Evolutionary conservation across 2,329 filamentous ascomycete species (phyloP), one percentile per base, ranked within the genome.

Genomic region (Neofusicoccum ribis): DNA sequence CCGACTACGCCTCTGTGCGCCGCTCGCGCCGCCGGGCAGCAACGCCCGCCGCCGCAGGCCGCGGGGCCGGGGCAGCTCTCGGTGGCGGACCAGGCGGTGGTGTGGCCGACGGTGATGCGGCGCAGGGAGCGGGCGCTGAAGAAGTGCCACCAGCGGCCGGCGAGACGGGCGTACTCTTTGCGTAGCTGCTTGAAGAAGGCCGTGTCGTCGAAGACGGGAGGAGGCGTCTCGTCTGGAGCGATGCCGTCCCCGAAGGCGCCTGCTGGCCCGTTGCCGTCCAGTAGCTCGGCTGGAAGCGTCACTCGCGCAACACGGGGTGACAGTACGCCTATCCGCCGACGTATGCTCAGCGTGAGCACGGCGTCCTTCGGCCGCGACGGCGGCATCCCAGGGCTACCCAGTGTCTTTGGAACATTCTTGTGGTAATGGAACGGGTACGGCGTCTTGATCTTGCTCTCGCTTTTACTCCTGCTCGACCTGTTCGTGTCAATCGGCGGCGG

Each of bases 91-190:
- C 56, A 60, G 23, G 56, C 41, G 12, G 41, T 60, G n/a, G 56
- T 47, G 43, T 60, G 56, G 56, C 56, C 44, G 52, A 66, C 31
- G 14, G 61, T 64, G 34, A 66, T 64, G 11, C 62, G 50, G 12
- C 36, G 15, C 12, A 66, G 52, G 17, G 43, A 27, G 27, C 65
- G 65, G 15, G 65, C 65, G 20, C 43, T 51, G 65, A 66, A 66
- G 50, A 51, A 51, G 20, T 61, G 65, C 47, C 47, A 56, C 51
- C 50, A 64, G 5, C 43, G 60, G 14, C 65, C 65, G 5, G 61
- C 47, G 23, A 66, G 61, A 5, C 34, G 36, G 36, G 50, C 52
- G 34, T 66, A 66, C 31, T 64, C 61, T n/a, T 17, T 46, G 9
- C 65, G 61, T 4, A 66, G 44, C 31, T 46, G 31, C 17, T 43